Conservation (phyloP, 805 yeast genomes). For the Candida coquimbonensis region DNA sequence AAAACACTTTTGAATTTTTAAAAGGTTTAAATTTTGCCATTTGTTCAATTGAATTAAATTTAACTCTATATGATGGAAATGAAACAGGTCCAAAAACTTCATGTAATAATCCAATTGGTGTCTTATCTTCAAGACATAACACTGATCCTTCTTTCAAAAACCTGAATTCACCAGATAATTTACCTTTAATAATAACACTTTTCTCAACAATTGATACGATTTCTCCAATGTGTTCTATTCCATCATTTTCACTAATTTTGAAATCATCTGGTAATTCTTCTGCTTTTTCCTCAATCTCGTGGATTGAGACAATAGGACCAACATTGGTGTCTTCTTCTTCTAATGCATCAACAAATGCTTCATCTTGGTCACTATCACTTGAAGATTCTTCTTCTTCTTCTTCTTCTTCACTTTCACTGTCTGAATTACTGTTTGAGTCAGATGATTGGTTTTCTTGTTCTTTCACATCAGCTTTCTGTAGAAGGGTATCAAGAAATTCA, state of each 20-base stretch:
- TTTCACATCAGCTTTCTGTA: not conserved
- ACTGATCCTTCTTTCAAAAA: constrained; percentile 77
- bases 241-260: constrained; percentile 48
- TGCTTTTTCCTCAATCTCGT: constrained; percentile 72
- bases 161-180: constrained; percentile 74
- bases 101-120: constrained; percentile 66
- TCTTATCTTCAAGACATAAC: constrained; percentile 67
- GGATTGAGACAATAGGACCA: constrained; percentile 67
- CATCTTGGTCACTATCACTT: constrained; percentile 4
- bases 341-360: constrained; percentile 10
- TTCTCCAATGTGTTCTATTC: constrained; percentile 66
- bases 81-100: constrained; percentile 89
- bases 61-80: constrained; percentile 73
- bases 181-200: constrained; percentile 66
- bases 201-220: constrained; percentile 64
- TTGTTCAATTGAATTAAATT: constrained; percentile 47
- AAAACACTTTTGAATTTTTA: constrained; percentile 55
- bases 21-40: constrained; percentile 37
- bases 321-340: constrained; percentile 15
- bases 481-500: not conserved
- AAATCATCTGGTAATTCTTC: constrained; percentile 64
- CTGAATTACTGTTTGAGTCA: constrained; percentile 1
- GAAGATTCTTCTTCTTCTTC: constrained; percentile 10
- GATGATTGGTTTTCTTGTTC: not conserved
- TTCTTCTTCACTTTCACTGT: constrained; percentile 12